Evolutionary conservation across 2,329 filamentous ascomycete genomes (phyloP), one percentile per base, ranked within the genome.

Genomic region (Ceratocystiopsis brevicomis): DNA sequence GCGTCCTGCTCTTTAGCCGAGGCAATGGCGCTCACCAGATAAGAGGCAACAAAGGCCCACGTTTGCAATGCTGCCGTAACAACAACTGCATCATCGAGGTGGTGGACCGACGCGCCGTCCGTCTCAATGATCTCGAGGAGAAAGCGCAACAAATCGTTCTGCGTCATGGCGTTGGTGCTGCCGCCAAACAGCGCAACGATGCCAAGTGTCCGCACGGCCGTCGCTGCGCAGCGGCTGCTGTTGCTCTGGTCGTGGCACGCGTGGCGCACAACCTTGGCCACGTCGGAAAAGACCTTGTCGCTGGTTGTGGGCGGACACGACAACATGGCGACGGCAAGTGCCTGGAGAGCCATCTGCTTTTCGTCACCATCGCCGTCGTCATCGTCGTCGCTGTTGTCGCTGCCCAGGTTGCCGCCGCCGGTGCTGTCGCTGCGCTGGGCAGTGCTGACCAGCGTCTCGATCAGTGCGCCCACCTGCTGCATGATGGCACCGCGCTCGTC

Each of bases 91-190:
- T 78, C 78, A 53, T 93, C 84, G 34, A 69, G 66, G 0, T 84
- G 81, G 6, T 76, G 73, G 37, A 88, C 67, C 2, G 68, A 73
- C 36, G 79, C 68, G 3, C 86, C 86, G 51, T 94, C 85, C 9
- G 78, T 83, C 47, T 83, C 77, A 16, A 86, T 65, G 41, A 93
- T 83, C 46, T 86, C 81, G 12, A 88, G 61, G 25, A 88, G 63
- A 49, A 79, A 83, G 3, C 78, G 73, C 66, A 92, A 79, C 39
- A 82, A 65, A 33, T 86, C 78, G 37, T 79, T 64, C 0, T 77
- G 73, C 17, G 76, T 78, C 32, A 78, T 73, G 30, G 74, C 68
- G 6, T 73, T 71, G 1, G 80, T 81, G 2, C 84, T 84, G 25
- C 25, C 25, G 15, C 80, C 81, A 51, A 84, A 88, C 51, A 83